These are phyloP conservation scores for Hymenoscyphus repandus DNA, from an alignment of 2,329 filamentous ascomycete species.

Conservation along the genomic window DNA sequence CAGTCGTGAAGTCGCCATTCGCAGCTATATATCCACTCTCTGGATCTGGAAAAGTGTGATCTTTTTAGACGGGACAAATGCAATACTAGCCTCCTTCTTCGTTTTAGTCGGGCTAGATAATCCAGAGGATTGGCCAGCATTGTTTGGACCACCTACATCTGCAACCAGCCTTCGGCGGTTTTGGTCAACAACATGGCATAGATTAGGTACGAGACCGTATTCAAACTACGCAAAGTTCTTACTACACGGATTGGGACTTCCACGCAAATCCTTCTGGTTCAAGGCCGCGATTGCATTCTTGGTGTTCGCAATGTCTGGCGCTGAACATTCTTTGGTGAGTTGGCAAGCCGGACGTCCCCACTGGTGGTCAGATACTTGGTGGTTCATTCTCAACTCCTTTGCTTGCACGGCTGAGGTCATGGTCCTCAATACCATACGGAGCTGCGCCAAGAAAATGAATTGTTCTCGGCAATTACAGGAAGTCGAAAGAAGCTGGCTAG, in stretches of 20 bases:
- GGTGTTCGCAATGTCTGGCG: background rate
- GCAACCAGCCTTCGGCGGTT: background rate
- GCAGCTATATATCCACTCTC: background rate
- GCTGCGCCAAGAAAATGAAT: background rate
- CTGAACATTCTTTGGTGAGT: background rate
- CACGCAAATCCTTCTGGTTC: background rate
- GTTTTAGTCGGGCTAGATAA: background rate
- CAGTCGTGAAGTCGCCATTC: background rate
- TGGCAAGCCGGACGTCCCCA: background rate
- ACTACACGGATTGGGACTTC: background rate
- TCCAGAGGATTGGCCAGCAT: background rate
- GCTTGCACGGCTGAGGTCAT: background rate
- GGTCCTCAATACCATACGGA: background rate
- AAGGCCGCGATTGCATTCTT: background rate
- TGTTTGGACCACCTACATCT: background rate
- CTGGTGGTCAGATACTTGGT: background rate
- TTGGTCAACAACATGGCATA: conserved; percentile 4
- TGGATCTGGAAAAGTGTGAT: conserved; percentile 3
- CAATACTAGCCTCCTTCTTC: background rate
- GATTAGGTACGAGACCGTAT: background rate
- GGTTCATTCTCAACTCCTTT: background rate
- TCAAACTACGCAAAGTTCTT: background rate
- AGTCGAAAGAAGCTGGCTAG: background rate
- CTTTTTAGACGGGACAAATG: background rate
- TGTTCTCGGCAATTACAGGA: background rate